A percentile compares a stretch with the other conserved stretches of the same genome.
Evolutionary conservation across 1,284 basidiomycete genomes (phyloP).

Genomic region (Ceratobasidium sp.): DNA sequence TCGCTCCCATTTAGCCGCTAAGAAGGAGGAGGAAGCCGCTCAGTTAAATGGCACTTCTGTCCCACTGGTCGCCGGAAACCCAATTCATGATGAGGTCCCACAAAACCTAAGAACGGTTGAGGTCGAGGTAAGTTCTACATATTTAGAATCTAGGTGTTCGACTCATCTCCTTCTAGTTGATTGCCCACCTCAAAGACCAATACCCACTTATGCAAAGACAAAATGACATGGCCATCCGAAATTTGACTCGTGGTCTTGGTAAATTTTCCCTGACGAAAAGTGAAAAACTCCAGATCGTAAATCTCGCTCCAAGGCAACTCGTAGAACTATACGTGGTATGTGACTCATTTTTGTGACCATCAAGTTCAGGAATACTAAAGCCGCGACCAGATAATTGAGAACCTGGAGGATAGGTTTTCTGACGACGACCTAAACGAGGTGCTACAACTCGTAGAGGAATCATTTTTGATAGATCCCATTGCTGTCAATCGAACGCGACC

Average conservation of each 20-base stretch:
- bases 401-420: constrained; percentile 80
- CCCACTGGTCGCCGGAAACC: constrained; percentile 51
- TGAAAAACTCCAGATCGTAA: constrained; percentile 91
- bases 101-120: constrained; percentile 90
- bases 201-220: constrained; percentile 77
- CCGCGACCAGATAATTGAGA: constrained; percentile 80
- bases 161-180: constrained; percentile 63
- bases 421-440: constrained; percentile 77
- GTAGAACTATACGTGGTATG: constrained; percentile 92
- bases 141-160: background rate
- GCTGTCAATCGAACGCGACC: background rate
- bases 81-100: constrained; percentile 64
- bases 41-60: constrained; percentile 49
- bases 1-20: constrained; percentile 69
- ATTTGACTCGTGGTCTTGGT: constrained; percentile 73
- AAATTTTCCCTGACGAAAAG: constrained; percentile 84
- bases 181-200: constrained; percentile 80
- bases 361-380: background rate
- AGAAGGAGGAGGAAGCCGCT: constrained; percentile 71
- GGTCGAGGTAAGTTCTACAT: constrained; percentile 72
- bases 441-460: constrained; percentile 61
- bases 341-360: constrained; percentile 46
- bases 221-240: constrained; percentile 69
- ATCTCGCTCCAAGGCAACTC: constrained; percentile 81
- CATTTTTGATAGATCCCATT: background rate